Evolutionary conservation across 441 rosid species (phyloP).

Genomic region (Croton laevigatus): DNA sequence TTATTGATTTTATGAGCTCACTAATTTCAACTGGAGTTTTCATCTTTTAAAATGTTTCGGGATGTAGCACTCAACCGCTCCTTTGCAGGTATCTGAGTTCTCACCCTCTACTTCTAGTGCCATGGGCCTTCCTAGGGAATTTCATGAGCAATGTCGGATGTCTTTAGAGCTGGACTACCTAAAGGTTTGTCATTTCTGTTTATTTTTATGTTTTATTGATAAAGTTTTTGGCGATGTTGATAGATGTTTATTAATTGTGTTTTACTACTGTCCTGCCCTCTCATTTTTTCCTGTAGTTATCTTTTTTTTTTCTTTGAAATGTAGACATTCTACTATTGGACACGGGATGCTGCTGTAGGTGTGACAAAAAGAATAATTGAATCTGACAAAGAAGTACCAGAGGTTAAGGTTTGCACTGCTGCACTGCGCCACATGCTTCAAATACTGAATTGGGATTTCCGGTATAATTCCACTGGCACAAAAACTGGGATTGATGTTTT

Average conservation of each 20-base stretch:
- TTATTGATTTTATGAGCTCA: conserved; percentile 9
- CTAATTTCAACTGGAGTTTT: conserved; percentile 22
- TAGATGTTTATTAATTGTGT: conserved; percentile 16
- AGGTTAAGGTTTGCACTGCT: conserved; percentile 89
- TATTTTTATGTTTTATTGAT: conserved; percentile 10
- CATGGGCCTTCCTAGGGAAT: conserved; percentile 97
- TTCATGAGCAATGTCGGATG: conserved; percentile 84
- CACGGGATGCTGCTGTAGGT: conserved; percentile 76
- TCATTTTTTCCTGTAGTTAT: conserved; percentile 15
- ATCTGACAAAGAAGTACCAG: conserved; percentile 60
- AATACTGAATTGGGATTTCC: conserved; percentile 94
- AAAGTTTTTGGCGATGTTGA: neutral
- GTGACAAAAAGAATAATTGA: conserved; percentile 69
- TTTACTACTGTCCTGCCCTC: conserved; percentile 16
- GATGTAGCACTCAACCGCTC: neutral
- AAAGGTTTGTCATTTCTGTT: conserved; percentile 51
- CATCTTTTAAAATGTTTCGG: conserved; percentile 6
- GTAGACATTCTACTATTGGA: conserved; percentile 90
- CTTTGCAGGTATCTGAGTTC: conserved; percentile 85
- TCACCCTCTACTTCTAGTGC: conserved; percentile 94
- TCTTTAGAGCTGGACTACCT: conserved; percentile 77
- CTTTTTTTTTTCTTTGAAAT: conserved; percentile 23
- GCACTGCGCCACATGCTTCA: conserved; percentile 85
- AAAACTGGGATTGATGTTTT: conserved; percentile 52
- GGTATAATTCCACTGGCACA: conserved; percentile 38